Evolutionary conservation across 345 rosid genomes (phyloP).

Genomic region (rapeseed (Brassica napus)): Da-Ae NC_063446.1:20918001-20918500

Average conservation of each 20-base stretch:
- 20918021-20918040: slow-evolving; percentile 95
- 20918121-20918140: background rate
- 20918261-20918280: slow-evolving; percentile 61
- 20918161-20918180: background rate
- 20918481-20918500: slow-evolving; percentile 91
- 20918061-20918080: slow-evolving; percentile 97
- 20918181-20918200: background rate
- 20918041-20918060: slow-evolving; percentile 94
- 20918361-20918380: background rate
- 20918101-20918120: slow-evolving; percentile 49
- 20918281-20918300: slow-evolving; percentile 79
- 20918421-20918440: slow-evolving; percentile 33
- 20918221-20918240: background rate
- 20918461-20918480: slow-evolving; percentile 86
- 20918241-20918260: slow-evolving; percentile 77
- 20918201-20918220: slow-evolving; percentile 2
- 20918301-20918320: slow-evolving; percentile 93
- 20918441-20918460: slow-evolving; percentile 96
- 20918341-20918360: background rate
- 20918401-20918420: background rate
- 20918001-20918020: slow-evolving; percentile 84
- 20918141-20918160: background rate
- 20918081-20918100: slow-evolving; percentile 88
- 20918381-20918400: background rate
- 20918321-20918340: background rate